phyloP scores from a whole-genome alignment of 495 filamentous ascomycete genomes.

The Polyplosphaeria fusca region DNA sequence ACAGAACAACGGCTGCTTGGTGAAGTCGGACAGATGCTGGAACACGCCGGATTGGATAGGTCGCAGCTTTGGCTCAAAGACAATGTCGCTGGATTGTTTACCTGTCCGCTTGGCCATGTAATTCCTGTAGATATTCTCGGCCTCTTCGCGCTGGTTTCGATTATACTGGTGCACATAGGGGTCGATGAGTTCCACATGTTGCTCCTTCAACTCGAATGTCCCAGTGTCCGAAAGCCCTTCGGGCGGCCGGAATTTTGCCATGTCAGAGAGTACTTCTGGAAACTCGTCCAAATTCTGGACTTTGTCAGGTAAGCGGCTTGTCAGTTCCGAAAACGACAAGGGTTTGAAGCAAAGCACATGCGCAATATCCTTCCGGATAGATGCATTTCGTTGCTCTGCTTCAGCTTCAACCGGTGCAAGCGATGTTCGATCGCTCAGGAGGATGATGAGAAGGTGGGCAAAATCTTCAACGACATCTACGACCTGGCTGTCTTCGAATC shows the following conservation, averaged over 20 bases:
- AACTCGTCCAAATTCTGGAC: slow-evolving; percentile 80
- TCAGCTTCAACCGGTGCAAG: slow-evolving; percentile 70
- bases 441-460: slow-evolving; percentile 84
- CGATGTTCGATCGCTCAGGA: slow-evolving; percentile 81
- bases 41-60: slow-evolving; percentile 75
- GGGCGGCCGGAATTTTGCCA: slow-evolving; percentile 83
- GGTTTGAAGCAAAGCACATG: slow-evolving; percentile 96
- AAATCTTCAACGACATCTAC: slow-evolving; percentile 95
- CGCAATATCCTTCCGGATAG: slow-evolving; percentile 82
- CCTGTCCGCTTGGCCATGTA: slow-evolving; percentile 87
- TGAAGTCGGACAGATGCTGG: slow-evolving; percentile 69
- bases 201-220: slow-evolving; percentile 84
- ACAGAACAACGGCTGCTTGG: slow-evolving; percentile 76
- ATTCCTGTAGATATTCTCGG: slow-evolving; percentile 79
- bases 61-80: slow-evolving; percentile 88
- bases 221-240: slow-evolving; percentile 90
- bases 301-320: slow-evolving; percentile 74
- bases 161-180: slow-evolving; percentile 93
- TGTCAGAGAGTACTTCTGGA: slow-evolving; percentile 74
- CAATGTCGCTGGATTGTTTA: slow-evolving; percentile 73
- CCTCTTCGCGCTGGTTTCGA: slow-evolving; percentile 96
- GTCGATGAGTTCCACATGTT: slow-evolving; percentile 81
- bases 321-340: slow-evolving; percentile 86
- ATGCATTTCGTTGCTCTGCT: slow-evolving; percentile 59
- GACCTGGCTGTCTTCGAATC: slow-evolving; percentile 78